These are phyloP conservation scores for Trichoderma polysporum DNA, from an alignment of 2,329 filamentous ascomycete genomes.

Conservation along the genomic window DNA sequence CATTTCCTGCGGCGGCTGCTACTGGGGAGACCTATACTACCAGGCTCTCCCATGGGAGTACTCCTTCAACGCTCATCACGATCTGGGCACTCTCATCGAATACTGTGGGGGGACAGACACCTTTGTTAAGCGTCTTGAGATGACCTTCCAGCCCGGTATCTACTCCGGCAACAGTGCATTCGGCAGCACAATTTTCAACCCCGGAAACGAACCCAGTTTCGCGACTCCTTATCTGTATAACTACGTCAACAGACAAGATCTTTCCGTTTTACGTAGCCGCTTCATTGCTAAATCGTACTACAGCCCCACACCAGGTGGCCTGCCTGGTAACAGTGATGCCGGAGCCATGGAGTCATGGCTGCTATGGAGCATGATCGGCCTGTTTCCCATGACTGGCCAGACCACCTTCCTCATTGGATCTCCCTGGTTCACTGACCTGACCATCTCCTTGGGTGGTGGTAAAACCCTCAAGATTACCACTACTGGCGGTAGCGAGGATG, in stretches of 20 bases:
- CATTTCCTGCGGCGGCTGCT: constrained; percentile 60
- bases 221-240: constrained; percentile 68
- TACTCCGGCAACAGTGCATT: constrained; percentile 44
- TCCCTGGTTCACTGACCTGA: constrained; percentile 62
- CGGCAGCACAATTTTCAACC: constrained; percentile 61
- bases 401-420: constrained; percentile 65
- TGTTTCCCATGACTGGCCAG: constrained; percentile 68
- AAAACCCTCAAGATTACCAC: constrained; percentile 56
- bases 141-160: constrained; percentile 55
- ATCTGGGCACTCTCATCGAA: constrained; percentile 55
- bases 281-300: constrained; percentile 61
- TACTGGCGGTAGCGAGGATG: constrained; percentile 48
- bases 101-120: constrained; percentile 53
- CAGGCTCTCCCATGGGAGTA: constrained; percentile 65
- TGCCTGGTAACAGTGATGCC: constrained; percentile 70
- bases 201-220: constrained; percentile 68
- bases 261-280: constrained; percentile 58
- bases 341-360: constrained; percentile 73
- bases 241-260: constrained; percentile 62
- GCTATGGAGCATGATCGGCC: constrained; percentile 66
- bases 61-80: constrained; percentile 68
- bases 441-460: constrained; percentile 55
- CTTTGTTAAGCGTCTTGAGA: constrained; percentile 60
- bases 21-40: constrained; percentile 62
- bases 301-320: constrained; percentile 51